Evolutionary conservation across 176 grass and related monocot genomes (phyloP).

Genomic region (Rhynchospora breviuscula): DNA sequence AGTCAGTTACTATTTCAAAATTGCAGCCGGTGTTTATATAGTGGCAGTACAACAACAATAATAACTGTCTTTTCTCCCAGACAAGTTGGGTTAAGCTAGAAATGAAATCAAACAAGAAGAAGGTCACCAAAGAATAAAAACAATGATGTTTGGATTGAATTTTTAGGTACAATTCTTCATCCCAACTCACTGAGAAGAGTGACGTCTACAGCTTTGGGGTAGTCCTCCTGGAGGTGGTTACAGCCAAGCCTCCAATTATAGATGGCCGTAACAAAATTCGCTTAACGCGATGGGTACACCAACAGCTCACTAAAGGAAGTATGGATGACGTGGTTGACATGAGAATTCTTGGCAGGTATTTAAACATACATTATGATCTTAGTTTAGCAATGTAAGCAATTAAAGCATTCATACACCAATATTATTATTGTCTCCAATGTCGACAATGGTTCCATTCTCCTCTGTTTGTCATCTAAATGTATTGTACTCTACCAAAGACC

Average conservation of each 20-base stretch:
- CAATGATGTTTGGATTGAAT: not conserved
- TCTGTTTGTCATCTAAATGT: too few relatives aligned
- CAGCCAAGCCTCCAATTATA: not conserved
- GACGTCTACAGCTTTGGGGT: conserved; percentile 49
- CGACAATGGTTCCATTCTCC: too few relatives aligned
- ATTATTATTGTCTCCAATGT: not conserved
- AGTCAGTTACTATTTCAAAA: too few relatives aligned
- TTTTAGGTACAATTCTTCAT: conserved; percentile 3
- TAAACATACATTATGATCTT: not conserved
- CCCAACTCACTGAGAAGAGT: conserved; percentile 11
- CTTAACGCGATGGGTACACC: not conserved
- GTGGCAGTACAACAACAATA: too few relatives aligned
- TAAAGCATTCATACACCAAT: too few relatives aligned
- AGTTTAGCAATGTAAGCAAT: not conserved
- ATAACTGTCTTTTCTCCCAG: too few relatives aligned
- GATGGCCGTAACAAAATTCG: not conserved
- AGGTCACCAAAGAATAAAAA: too few relatives aligned
- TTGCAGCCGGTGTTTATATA: too few relatives aligned
- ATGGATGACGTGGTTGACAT: conserved; percentile 13
- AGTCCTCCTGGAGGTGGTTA: conserved; percentile 32
- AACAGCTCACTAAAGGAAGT: not conserved
- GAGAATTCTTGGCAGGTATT: not conserved
- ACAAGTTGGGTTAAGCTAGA: too few relatives aligned
- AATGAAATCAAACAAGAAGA: too few relatives aligned
- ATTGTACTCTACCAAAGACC: too few relatives aligned